A percentile compares a stretch with the other conserved stretches of the same genome.
Evolutionary conservation across 2,329 filamentous ascomycete genomes (phyloP).

Genomic region (Claviceps capensis): DNA sequence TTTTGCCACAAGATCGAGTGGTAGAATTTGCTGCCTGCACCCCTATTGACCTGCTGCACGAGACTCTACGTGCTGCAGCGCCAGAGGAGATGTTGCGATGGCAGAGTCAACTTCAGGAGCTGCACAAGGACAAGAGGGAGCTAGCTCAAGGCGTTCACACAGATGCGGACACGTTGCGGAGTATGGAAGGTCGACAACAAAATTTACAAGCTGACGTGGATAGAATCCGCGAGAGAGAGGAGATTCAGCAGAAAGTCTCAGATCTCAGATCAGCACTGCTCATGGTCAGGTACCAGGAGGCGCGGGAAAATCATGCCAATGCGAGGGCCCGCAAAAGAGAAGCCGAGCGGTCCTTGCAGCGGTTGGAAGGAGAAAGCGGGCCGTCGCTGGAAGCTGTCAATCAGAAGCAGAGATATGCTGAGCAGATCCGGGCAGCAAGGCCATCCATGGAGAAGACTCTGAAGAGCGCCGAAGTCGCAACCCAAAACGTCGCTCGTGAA

Average conservation of each 20-base stretch:
- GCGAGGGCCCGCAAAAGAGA: constrained; percentile 41
- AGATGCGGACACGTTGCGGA: constrained; percentile 49
- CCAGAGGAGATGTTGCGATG: constrained; percentile 64
- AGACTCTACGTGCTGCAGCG: constrained; percentile 81
- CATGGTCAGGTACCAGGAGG: constrained; percentile 48
- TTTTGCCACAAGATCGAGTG: constrained; percentile 89
- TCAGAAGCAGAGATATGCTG: constrained; percentile 53
- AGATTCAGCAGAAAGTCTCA: constrained; percentile 49
- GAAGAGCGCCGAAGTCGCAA: constrained; percentile 37
- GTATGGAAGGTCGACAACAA: constrained; percentile 58
- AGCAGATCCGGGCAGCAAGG: constrained; percentile 41
- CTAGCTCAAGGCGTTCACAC: constrained; percentile 42
- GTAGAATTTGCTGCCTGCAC: constrained; percentile 81
- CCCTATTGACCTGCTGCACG: constrained; percentile 66
- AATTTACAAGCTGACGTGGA: constrained; percentile 72
- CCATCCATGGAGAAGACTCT: constrained; percentile 40
- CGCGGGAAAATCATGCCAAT: constrained; percentile 31
- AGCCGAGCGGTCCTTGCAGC: constrained; percentile 42
- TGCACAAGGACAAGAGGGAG: constrained; percentile 55
- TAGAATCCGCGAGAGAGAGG: constrained; percentile 60
- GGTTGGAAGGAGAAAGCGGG: constrained; percentile 43
- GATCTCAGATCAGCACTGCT: constrained; percentile 53
- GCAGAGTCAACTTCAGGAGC: constrained; percentile 59
- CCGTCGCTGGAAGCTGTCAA: constrained; percentile 59
- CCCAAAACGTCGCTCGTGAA: constrained; percentile 29